Evolutionary conservation across 2,329 filamentous ascomycete species (phyloP), one percentile per base, ranked within the genome.

Genomic region (Chalara sp.): DNA sequence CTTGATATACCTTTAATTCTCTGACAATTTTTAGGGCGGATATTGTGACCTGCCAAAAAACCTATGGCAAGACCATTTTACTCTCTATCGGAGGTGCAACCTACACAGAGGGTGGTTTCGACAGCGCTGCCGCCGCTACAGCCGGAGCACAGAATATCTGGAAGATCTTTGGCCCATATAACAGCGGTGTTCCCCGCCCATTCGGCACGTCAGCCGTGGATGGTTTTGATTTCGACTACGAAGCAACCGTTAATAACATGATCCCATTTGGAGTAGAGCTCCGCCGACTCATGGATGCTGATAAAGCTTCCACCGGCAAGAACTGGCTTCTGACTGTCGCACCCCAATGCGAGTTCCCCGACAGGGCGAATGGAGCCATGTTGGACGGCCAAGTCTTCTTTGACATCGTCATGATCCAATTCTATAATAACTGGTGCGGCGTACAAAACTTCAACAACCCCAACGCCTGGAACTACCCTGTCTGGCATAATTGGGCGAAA

Each of bases 211-310:
- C 81, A 7, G 72, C 79, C 4, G 69, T 90, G 41, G 84, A 90
- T 64, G 87, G 87, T 5, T 89, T 90, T 65, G 86, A 90, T 67
- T 81, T 89, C 56, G 86, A 90, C 65, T 83, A 89, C 55, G 86
- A 89, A 68, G 72, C 48, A 5, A 66, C 67, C 3, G 76, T 78
- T 11, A 66, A 67, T 45, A 83, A 87, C 68, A 80, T 85, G 68
- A 73, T 71, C 0, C 68, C 78, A 1, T 86, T 89, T 58, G 83
- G 76, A 1, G 70, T 73, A 37, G 70, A 75, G 49, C 74, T 88
- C 7, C 78, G 82, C 32, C 59, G 64, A 12, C 66, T 74, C 33
- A 83, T 83, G 73, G 71, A 80, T 57, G 68, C 68, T 21, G 73
- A 75, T 29, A 21, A 21, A 21, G 21, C 21, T 21, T 21, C 21